Percentiles rank a stretch among this genome's conserved stretches.
These are phyloP conservation scores for Schoenoplectus triqueter DNA, from an alignment of 202 grass and related monocot species.

Conservation along the genomic window DNA sequence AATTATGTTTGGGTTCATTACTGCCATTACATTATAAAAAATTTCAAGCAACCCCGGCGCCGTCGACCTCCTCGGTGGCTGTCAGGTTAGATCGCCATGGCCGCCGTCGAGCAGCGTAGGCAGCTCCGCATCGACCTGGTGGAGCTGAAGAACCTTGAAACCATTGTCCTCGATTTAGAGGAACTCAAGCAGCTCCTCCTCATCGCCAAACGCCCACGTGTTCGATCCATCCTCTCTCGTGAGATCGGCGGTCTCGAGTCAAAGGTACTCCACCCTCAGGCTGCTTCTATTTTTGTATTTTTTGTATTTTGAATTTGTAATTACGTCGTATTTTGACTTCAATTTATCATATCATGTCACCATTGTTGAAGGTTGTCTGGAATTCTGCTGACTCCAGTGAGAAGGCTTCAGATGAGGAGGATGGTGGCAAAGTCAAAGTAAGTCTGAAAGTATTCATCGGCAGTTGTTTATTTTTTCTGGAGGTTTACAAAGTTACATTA, in stretches of 20 bases:
- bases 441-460: not conserved
- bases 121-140: not conserved
- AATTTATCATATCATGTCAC: not conserved
- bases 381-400: not conserved
- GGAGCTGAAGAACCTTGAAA: slow-evolving; percentile 2
- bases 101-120: not conserved
- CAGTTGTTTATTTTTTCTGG: not conserved
- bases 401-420: not conserved
- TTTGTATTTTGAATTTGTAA: not conserved
- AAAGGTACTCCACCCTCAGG: not conserved
- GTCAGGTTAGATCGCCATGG: not conserved
- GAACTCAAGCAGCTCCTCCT: not conserved
- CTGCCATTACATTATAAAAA: no score
- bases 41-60: no score
- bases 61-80: no score
- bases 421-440: not conserved
- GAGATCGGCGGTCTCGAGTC: not conserved
- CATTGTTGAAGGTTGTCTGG: not conserved
- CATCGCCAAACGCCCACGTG: not conserved
- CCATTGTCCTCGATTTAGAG: slow-evolving; percentile 8
- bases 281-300: not conserved
- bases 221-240: not conserved
- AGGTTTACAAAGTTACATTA: not conserved
- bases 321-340: not conserved
- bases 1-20: no score